A percentile compares a stretch with the other conserved stretches of the same genome.
Evolutionary conservation across 192 early-diverging fungal genomes (phyloP).

Genomic region (Phycomyces blakesleeanus): DNA sequence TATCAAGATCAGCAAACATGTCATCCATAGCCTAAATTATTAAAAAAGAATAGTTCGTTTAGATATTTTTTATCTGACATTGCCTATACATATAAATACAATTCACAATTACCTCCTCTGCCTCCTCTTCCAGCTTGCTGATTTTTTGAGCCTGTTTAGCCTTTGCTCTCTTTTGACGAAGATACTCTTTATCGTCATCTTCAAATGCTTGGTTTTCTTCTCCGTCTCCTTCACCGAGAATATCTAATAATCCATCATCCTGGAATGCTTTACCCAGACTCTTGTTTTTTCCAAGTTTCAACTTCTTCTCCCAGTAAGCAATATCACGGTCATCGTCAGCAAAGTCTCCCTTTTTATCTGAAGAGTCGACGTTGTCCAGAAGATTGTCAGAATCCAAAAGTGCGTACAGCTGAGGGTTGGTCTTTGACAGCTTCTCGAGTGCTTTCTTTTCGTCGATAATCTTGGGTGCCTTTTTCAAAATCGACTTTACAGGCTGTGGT

Average conservation of each 20-base stretch:
- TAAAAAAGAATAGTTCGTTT: background rate
- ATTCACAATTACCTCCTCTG: constrained; percentile 32
- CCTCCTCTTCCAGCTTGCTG: constrained; percentile 27
- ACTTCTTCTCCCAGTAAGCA: constrained; percentile 50
- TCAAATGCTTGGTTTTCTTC: background rate
- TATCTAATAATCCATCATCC: constrained; percentile 49
- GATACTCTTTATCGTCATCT: constrained; percentile 34
- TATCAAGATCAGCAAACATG: constrained; percentile 19
- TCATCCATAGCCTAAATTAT: constrained; percentile 17
- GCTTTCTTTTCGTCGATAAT: constrained; percentile 15
- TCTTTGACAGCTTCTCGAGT: constrained; percentile 39
- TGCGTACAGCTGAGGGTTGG: constrained; percentile 46
- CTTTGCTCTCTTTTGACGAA: constrained; percentile 21
- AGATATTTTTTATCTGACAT: background rate
- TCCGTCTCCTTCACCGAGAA: constrained; percentile 36
- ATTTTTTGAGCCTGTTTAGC: constrained; percentile 22
- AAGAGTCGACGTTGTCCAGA: constrained; percentile 22
- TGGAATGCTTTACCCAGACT: constrained; percentile 46
- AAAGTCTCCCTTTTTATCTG: constrained; percentile 16
- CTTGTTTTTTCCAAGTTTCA: constrained; percentile 41
- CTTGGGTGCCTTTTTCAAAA: constrained; percentile 3
- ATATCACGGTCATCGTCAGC: constrained; percentile 49
- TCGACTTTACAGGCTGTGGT: background rate
- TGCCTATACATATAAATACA: background rate
- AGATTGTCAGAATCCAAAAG: constrained; percentile 42